These are phyloP conservation scores for Geosmithia flava DNA, from an alignment of 2,329 filamentous ascomycete genomes.

Conservation along the genomic window DNA sequence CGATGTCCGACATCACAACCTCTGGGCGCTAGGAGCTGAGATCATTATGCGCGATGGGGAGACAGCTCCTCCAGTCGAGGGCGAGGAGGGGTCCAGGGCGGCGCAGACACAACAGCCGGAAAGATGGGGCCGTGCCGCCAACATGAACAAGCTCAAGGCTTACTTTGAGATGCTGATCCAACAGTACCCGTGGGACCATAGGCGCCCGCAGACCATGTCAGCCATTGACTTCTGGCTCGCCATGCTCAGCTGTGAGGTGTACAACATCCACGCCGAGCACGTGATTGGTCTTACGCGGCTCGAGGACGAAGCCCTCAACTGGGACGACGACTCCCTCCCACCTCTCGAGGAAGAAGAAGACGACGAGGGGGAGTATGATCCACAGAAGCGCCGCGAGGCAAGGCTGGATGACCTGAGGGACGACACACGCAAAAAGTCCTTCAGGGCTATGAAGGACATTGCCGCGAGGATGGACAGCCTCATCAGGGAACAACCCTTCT, in stretches of 20 bases:
- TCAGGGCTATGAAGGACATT: slow-evolving; percentile 48
- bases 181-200: slow-evolving; percentile 59
- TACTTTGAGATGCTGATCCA: slow-evolving; percentile 74
- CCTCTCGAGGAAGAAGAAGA: slow-evolving; percentile 3
- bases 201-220: slow-evolving; percentile 44
- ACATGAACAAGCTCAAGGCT: slow-evolving; percentile 29
- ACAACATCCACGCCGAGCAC: slow-evolving; percentile 54
- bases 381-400: background rate
- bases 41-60: slow-evolving; percentile 56
- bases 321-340: slow-evolving; percentile 11
- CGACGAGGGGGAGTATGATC: slow-evolving; percentile 5
- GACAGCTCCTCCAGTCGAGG: slow-evolving; percentile 8
- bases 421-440: slow-evolving; percentile 34
- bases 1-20: slow-evolving; percentile 55
- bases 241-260: slow-evolving; percentile 72
- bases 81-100: background rate
- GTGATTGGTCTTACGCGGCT: slow-evolving; percentile 26
- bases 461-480: slow-evolving; percentile 58
- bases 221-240: slow-evolving; percentile 71
- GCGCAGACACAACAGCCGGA: background rate
- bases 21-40: slow-evolving; percentile 80
- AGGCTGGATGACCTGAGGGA: slow-evolving; percentile 13
- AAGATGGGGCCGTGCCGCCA: slow-evolving; percentile 30
- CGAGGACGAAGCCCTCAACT: slow-evolving; percentile 11
- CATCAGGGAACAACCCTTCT: slow-evolving; percentile 58